These are phyloP conservation scores for Chlamydomonas eustigma DNA, from an alignment of 139 green algal species.

Conservation along the genomic window DNA sequence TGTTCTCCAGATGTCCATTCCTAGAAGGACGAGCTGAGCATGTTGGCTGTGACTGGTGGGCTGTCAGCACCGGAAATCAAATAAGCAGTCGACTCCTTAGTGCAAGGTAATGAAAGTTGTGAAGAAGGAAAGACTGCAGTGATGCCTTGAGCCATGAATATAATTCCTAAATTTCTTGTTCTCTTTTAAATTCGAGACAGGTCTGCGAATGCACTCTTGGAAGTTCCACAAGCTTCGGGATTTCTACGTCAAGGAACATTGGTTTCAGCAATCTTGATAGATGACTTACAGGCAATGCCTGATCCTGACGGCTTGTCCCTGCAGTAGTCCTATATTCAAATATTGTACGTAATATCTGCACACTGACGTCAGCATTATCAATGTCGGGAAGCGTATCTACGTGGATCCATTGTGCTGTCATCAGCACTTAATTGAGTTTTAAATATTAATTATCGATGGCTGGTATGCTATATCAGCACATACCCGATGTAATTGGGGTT, in stretches of 20 bases:
- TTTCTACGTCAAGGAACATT: constrained; percentile 45
- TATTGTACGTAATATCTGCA: no score
- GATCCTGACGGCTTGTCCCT: background rate
- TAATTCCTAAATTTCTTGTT: background rate
- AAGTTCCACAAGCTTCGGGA: constrained; percentile 46
- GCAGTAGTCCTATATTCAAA: no score
- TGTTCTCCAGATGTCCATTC: background rate
- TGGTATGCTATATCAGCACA: no score
- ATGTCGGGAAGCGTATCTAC: no score
- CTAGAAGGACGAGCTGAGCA: no score
- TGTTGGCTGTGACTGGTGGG: constrained; percentile 35
- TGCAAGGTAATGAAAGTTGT: constrained; percentile 21
- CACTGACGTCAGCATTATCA: no score
- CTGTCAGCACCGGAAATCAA: constrained; percentile 85
- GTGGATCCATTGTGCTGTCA: no score
- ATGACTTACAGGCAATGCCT: constrained; percentile 52
- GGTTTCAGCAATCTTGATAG: constrained; percentile 72
- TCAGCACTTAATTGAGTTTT: no score
- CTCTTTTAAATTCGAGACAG: background rate
- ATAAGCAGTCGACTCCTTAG: constrained; percentile 87
- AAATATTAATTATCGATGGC: no score
- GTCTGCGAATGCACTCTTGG: constrained; percentile 58
- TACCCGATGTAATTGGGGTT: no score
- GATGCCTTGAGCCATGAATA: background rate
- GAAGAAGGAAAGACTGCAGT: background rate